phyloP scores from a whole-genome alignment of 2,329 filamentous ascomycete genomes.

The Hypoxylon sp. region DNA sequence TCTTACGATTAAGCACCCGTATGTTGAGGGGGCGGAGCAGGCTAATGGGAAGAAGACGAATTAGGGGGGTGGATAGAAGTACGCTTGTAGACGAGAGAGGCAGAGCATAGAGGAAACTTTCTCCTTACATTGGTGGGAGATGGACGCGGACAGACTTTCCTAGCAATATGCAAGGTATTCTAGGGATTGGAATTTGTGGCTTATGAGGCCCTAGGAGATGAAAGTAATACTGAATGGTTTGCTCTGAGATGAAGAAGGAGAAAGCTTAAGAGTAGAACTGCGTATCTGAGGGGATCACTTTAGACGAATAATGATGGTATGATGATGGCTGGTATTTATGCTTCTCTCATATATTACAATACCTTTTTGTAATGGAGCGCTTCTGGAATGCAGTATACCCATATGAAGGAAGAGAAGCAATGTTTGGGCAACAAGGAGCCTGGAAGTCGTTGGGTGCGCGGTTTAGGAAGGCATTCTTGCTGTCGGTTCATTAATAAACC shows the following conservation, averaged over 20 bases:
- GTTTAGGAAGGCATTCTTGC: background rate
- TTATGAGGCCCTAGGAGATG: background rate
- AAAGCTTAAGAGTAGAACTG: background rate
- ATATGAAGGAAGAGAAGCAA: background rate
- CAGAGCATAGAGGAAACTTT: background rate
- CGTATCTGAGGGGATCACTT: background rate
- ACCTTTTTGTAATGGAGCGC: constrained; percentile 15
- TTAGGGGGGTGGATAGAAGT: background rate
- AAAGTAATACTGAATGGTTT: background rate
- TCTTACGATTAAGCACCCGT: constrained; percentile 92
- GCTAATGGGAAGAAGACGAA: constrained; percentile 59
- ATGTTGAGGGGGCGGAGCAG: constrained; percentile 62
- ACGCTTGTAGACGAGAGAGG: background rate
- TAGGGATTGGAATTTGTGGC: background rate
- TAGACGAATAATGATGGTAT: constrained; percentile 19
- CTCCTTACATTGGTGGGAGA: background rate
- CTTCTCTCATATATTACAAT: constrained; percentile 9
- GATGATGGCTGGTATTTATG: constrained; percentile 18
- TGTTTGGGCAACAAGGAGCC: background rate
- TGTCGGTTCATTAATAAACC: background rate
- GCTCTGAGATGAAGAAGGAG: background rate
- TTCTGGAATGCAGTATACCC: constrained; percentile 26
- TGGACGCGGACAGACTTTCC: background rate
- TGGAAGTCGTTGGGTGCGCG: background rate
- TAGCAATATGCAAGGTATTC: background rate